Percentiles rank a stretch among this genome's conserved stretches.
These are phyloP conservation scores for Kwoniella dejecticola DNA, from an alignment of 768 basidiomycete genomes.

Conservation along the genomic window DNA sequence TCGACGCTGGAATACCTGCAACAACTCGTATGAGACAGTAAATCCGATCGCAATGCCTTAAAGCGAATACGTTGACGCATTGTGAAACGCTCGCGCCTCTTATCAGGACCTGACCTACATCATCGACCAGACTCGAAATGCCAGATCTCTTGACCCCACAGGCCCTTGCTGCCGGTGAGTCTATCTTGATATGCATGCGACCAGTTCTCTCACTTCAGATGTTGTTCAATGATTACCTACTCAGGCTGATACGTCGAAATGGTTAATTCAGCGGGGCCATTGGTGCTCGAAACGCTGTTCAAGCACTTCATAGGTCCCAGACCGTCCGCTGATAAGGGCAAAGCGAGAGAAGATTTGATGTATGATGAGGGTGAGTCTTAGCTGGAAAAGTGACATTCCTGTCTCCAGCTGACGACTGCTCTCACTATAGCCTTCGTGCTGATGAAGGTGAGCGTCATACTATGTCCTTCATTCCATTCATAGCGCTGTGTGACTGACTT, in stretches of 20 bases:
- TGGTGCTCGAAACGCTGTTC: conserved; percentile 64
- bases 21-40: too few relatives aligned
- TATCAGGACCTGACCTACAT: background rate
- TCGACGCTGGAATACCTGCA: too few relatives aligned
- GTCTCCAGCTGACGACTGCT: background rate
- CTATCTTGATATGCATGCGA: background rate
- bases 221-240: too few relatives aligned
- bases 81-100: conserved; percentile 5
- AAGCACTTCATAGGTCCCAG: conserved; percentile 77
- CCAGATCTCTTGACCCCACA: conserved; percentile 47
- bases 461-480: background rate
- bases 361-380: conserved; percentile 66
- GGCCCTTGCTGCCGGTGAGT: conserved; percentile 39
- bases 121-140: conserved; percentile 24
- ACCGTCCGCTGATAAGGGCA: conserved; percentile 54
- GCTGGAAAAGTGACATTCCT: background rate
- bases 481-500: conserved; percentile 1
- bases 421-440: conserved; percentile 66
- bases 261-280: conserved; percentile 42
- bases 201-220: too few relatives aligned
- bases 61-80: too few relatives aligned
- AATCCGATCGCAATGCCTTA: too few relatives aligned
- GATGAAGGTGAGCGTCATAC: conserved; percentile 57
- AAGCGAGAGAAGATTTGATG: conserved; percentile 65
- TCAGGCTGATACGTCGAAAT: background rate